Percentiles rank a stretch among this genome's conserved stretches.
Conservation (phyloP, 2,329 filamentous ascomycete species). For the Claviceps sp. region DNA sequence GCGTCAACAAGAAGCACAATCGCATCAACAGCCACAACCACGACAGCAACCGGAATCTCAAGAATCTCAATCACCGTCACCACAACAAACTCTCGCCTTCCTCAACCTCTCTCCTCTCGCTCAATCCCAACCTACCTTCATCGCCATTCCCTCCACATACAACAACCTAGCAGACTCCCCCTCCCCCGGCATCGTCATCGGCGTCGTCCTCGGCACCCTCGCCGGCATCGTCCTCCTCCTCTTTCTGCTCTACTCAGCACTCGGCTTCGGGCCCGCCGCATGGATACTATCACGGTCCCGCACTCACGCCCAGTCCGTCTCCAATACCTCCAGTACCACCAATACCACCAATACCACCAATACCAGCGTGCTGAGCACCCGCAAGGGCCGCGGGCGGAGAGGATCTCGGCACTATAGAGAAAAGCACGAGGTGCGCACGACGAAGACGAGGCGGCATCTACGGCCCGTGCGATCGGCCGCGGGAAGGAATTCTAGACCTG, state of each 20-base stretch:
- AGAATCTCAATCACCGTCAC: too few relatives aligned
- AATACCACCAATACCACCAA: background rate
- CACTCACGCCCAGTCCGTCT: background rate
- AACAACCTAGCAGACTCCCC: constrained; percentile 22
- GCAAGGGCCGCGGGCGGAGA: constrained; percentile 4
- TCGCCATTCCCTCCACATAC: constrained; percentile 22
- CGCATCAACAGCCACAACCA: too few relatives aligned
- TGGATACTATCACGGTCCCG: background rate
- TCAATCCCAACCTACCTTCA: constrained; percentile 9
- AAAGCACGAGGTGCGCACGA: constrained; percentile 16
- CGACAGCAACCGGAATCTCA: too few relatives aligned
- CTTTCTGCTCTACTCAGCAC: constrained; percentile 35
- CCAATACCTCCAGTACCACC: too few relatives aligned
- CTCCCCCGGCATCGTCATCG: constrained; percentile 28
- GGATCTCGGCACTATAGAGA: constrained; percentile 11
- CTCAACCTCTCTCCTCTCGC: too few relatives aligned
- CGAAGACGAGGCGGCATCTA: constrained; percentile 10
- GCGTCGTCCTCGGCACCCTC: constrained; percentile 31
- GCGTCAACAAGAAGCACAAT: too few relatives aligned
- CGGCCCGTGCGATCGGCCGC: constrained; percentile 2
- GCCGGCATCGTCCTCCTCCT: constrained; percentile 39
- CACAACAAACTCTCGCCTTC: too few relatives aligned
- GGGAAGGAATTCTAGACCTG: too few relatives aligned
- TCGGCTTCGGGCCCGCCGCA: constrained; percentile 27
- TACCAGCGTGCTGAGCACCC: constrained; percentile 9